Evolutionary conservation across 2,329 filamentous ascomycete genomes (phyloP), one percentile per base, ranked within the genome.

Genomic region (Alternaria sp.): DNA sequence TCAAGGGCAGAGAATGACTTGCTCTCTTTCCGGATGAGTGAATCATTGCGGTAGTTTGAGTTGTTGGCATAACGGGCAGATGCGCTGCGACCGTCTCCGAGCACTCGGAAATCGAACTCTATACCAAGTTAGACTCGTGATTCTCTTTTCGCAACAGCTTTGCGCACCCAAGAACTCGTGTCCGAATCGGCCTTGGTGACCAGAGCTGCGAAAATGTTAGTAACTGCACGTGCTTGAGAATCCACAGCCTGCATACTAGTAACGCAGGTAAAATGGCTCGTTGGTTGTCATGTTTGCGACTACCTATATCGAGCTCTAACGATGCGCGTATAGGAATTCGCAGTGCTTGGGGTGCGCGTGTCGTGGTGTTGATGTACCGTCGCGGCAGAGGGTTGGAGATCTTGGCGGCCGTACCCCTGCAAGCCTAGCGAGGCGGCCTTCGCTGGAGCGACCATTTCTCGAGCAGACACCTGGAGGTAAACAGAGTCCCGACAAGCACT

Each of bases 21-120:
- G 97, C 96, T 99, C 85, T 99, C 96, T 94, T 99, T 99, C 69
- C 96, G 91, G 78, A 99, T 99, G 72, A 99, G 85, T 67, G 94
- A 97, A 80, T 99, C 96, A 82, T 99, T 99, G 77, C 96, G 90
- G 83, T 99, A 99, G 83, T 99, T 99, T 61, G 95, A 98, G 82
- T 99, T 99, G 86, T 99, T 99, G 69, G 96, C 96, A 83, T 99
- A 99, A 82, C 96, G 90, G 30, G 95, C 93, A 56, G 96, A 92
- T 8, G 96, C 96, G 78, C 94, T 97, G 65, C 93, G 89, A 55
- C 96, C 96, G 79, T 99, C 96, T 58, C 93, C 93, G 49, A 98
- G 88, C 23, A 93, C 93, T 59, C 95, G 89, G 76, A 99, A 96
- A 80, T 99, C 96, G 80, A 99, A 99, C 81, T 99, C 95, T 98